Conservation (phyloP, 2,329 filamentous ascomycete genomes). For the Microcyclosporella mali region DNA sequence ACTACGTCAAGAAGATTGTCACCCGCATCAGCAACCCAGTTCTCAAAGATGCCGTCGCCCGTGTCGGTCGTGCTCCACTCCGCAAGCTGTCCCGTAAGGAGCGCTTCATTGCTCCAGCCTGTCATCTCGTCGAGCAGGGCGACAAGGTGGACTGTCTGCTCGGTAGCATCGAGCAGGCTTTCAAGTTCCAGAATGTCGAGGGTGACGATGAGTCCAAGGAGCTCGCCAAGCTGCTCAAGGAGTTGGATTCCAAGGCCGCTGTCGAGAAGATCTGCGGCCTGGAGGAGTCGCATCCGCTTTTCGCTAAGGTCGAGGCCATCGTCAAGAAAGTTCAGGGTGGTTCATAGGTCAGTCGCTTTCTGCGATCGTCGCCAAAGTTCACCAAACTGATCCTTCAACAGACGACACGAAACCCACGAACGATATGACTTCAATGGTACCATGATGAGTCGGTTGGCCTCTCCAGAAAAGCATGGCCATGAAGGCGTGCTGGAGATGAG, state of each 20-base stretch:
- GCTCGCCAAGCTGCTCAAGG: constrained; percentile 77
- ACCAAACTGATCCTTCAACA: too few species aligned
- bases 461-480: background rate
- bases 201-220: constrained; percentile 84
- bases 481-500: background rate
- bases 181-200: constrained; percentile 91
- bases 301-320: constrained; percentile 64
- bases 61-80: constrained; percentile 88
- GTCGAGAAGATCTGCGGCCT: constrained; percentile 78
- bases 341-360: background rate
- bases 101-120: constrained; percentile 87
- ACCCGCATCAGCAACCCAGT: constrained; percentile 88
- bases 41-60: constrained; percentile 86
- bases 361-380: too few species aligned
- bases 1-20: constrained; percentile 89
- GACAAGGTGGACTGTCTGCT: constrained; percentile 68
- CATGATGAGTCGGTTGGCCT: background rate
- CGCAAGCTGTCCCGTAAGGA: constrained; percentile 93
- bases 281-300: constrained; percentile 69
- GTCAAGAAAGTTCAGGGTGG: constrained; percentile 71
- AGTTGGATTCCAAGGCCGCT: constrained; percentile 65
- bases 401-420: too few species aligned
- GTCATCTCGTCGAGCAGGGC: constrained; percentile 77
- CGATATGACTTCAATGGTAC: too few species aligned
- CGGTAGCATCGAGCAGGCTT: constrained; percentile 79